These are phyloP conservation scores for Stylosanthes scabra DNA, from an alignment of 331 rosid species.

Conservation along the genomic window DNA sequence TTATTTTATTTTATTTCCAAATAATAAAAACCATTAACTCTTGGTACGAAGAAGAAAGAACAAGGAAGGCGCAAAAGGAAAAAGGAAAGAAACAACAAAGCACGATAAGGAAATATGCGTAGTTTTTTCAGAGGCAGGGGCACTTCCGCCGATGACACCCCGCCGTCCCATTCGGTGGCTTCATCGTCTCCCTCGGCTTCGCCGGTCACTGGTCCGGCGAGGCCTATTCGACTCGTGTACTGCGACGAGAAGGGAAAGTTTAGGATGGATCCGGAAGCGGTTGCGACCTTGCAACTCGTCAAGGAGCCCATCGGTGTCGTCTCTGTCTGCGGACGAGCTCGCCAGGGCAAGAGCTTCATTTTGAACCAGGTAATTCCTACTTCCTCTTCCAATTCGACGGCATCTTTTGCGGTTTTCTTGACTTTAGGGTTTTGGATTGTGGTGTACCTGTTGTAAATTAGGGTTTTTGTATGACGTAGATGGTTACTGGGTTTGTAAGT, in stretches of 20 bases:
- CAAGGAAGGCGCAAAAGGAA: neutral
- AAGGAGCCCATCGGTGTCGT: slow-evolving; percentile 95
- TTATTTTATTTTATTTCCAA: neutral
- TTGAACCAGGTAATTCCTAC: slow-evolving; percentile 70
- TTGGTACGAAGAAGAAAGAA: neutral
- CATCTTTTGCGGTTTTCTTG: slow-evolving; percentile 5
- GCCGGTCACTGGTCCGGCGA: slow-evolving; percentile 76
- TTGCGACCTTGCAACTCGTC: slow-evolving; percentile 87
- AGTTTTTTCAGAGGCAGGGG: slow-evolving; percentile 55
- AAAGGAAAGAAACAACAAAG: neutral
- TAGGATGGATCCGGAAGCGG: slow-evolving; percentile 97
- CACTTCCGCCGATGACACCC: slow-evolving; percentile 54
- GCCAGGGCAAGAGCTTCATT: slow-evolving; percentile 89
- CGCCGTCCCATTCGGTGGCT: slow-evolving; percentile 44
- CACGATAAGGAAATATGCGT: slow-evolving; percentile 42
- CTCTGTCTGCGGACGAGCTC: slow-evolving; percentile 95
- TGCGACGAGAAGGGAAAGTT: slow-evolving; percentile 93
- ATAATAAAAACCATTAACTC: neutral
- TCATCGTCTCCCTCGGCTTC: slow-evolving; percentile 33
- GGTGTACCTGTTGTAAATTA: slow-evolving; percentile 31
- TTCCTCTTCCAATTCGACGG: neutral
- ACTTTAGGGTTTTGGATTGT: slow-evolving; percentile 47
- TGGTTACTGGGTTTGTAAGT: neutral
- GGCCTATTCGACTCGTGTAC: slow-evolving; percentile 86
- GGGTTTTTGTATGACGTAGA: slow-evolving; percentile 26